A percentile compares a stretch with the other conserved stretches of the same genome.
Conservation (phyloP, 2,329 filamentous ascomycete genomes). For the Pseudogymnoascus sp. region DNA sequence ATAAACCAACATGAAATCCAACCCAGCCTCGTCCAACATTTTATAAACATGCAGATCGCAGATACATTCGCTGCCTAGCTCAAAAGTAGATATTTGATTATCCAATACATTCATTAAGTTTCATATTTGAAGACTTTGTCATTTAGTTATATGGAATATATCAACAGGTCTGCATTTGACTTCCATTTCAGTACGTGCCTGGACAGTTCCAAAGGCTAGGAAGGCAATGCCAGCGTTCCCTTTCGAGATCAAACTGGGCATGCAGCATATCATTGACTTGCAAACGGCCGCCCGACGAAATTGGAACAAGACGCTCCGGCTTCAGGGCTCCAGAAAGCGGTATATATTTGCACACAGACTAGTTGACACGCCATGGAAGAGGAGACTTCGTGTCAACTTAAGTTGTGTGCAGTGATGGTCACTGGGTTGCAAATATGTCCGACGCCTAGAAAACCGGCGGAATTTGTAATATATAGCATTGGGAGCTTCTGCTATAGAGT, state of each 20-base stretch:
- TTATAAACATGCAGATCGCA: neutral
- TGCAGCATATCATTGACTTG: slow-evolving; percentile 23
- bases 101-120: neutral
- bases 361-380: slow-evolving; percentile 80
- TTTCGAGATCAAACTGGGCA: slow-evolving; percentile 14
- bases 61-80: neutral
- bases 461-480: neutral
- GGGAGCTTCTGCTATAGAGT: neutral
- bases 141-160: neutral
- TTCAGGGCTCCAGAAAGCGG: slow-evolving; percentile 29
- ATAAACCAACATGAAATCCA: neutral
- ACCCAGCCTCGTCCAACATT: neutral
- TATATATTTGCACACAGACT: slow-evolving; percentile 88
- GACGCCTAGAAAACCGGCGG: neutral
- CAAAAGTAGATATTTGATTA: neutral
- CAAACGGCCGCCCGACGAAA: slow-evolving; percentile 26
- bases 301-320: slow-evolving; percentile 28
- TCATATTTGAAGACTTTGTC: neutral
- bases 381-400: slow-evolving; percentile 81
- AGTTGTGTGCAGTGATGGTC: slow-evolving; percentile 64
- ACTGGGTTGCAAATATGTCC: neutral
- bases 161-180: neutral
- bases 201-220: slow-evolving; percentile 3
- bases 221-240: slow-evolving; percentile 6
- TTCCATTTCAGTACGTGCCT: neutral